Conservation (phyloP, 306 rosid genomes). For the Corylus americana region DNA sequence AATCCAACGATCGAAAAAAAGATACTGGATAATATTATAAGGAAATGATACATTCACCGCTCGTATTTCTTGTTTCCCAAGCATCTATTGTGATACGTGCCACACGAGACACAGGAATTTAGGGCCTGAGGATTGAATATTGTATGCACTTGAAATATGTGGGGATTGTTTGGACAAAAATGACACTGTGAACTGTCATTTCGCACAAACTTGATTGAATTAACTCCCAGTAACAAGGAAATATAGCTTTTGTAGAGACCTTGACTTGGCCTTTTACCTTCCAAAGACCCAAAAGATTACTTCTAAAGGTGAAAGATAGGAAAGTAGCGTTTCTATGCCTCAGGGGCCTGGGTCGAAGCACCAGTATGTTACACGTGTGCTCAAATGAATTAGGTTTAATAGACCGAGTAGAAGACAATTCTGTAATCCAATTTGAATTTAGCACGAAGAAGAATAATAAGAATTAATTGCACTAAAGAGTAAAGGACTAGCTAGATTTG, state of each 20-base stretch:
- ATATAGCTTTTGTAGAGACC: neutral
- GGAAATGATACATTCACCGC: slow-evolving; percentile 7
- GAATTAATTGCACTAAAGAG: neutral
- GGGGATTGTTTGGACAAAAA: neutral
- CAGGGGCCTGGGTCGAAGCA: too few species aligned
- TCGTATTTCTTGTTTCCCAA: neutral
- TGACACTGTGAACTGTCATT: too few species aligned
- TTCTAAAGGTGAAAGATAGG: neutral
- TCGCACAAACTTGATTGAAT: neutral
- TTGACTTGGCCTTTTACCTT: too few species aligned
- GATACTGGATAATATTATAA: neutral
- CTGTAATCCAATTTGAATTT: neutral
- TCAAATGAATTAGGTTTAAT: too few species aligned
- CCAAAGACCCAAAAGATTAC: neutral
- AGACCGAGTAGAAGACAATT: too few species aligned
- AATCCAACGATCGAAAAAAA: slow-evolving; percentile 19
- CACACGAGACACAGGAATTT: neutral
- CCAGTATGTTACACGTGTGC: too few species aligned
- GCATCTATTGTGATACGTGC: neutral
- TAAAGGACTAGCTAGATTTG: too few species aligned
- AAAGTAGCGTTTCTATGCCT: too few species aligned
- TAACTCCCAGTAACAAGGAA: neutral
- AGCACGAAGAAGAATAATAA: neutral
- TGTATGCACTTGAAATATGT: neutral
- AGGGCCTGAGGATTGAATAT: neutral